Percentiles rank a stretch among this genome's conserved stretches.
These are phyloP conservation scores for Gaeumannomyces sp. DNA, from an alignment of 2,329 filamentous ascomycete genomes.

Conservation along the genomic window DNA sequence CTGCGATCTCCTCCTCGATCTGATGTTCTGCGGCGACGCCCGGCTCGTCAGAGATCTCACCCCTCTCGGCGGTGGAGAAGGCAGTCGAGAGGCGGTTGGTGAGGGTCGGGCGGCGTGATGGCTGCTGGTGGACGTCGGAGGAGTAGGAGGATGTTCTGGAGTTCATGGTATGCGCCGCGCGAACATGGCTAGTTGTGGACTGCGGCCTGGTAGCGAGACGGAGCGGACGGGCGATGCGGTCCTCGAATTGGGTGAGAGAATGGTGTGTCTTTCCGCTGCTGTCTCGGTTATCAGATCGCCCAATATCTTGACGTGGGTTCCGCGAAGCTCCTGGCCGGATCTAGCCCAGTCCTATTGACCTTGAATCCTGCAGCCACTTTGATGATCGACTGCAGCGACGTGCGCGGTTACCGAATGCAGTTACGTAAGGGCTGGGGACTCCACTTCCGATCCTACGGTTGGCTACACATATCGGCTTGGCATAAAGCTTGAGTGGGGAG, in stretches of 20 bases:
- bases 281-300: neutral
- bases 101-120: constrained; percentile 47
- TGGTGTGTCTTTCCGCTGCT: neutral
- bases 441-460: neutral
- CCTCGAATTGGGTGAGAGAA: neutral
- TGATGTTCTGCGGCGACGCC: constrained; percentile 54
- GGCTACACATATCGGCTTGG: neutral
- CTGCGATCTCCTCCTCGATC: constrained; percentile 89
- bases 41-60: constrained; percentile 45
- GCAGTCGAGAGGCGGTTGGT: constrained; percentile 62
- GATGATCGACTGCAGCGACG: neutral
- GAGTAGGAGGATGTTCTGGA: constrained; percentile 12
- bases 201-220: neutral
- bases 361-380: neutral
- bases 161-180: constrained; percentile 11
- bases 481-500: neutral
- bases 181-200: neutral
- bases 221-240: neutral
- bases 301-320: neutral
- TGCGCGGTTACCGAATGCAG: neutral
- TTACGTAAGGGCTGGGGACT: neutral
- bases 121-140: constrained; percentile 7
- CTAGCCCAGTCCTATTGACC: neutral
- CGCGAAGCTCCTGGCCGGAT: neutral
- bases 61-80: constrained; percentile 58